A percentile compares a stretch with the other conserved stretches of the same genome.
Evolutionary conservation across 345 rosid genomes (phyloP).

Genomic region (Populus tremula): DNA sequence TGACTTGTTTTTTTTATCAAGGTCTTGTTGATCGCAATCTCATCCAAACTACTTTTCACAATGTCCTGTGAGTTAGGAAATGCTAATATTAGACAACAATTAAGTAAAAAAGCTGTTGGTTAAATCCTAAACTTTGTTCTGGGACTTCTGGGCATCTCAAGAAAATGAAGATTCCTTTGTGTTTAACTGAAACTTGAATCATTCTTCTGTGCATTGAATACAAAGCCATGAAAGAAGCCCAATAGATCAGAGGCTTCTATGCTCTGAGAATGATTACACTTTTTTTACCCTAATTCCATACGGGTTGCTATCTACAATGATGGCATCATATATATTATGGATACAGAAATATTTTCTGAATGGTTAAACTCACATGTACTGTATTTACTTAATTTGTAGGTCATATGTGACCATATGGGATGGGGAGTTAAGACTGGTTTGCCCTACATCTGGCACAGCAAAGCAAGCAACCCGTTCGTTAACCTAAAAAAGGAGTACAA

Average conservation of each 20-base stretch:
- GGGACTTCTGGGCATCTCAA: not conserved
- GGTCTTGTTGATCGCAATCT: not conserved
- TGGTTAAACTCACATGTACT: constrained; percentile 5
- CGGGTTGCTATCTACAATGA: not conserved
- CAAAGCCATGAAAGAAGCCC: not conserved
- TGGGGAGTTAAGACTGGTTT: constrained; percentile 50
- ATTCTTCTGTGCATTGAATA: not conserved
- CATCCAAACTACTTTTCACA: not conserved
- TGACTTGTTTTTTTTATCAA: not conserved
- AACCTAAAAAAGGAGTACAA: constrained; percentile 43
- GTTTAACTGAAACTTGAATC: not conserved
- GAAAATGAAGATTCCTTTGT: not conserved
- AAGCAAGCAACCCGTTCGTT: constrained; percentile 44
- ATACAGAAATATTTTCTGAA: too few relatives aligned
- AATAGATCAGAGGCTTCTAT: not conserved
- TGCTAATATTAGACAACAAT: not conserved
- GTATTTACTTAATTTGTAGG: constrained; percentile 20
- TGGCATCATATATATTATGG: not conserved
- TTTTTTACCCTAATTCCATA: not conserved
- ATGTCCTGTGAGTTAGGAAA: not conserved
- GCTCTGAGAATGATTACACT: not conserved
- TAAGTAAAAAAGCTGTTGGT: not conserved
- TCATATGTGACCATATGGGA: constrained; percentile 58
- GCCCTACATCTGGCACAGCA: constrained; percentile 44
- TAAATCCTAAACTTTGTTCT: not conserved